These are phyloP conservation scores for Fraxinus sp. DNA, from an alignment of 305 asterid species.

Conservation along the genomic window DNA sequence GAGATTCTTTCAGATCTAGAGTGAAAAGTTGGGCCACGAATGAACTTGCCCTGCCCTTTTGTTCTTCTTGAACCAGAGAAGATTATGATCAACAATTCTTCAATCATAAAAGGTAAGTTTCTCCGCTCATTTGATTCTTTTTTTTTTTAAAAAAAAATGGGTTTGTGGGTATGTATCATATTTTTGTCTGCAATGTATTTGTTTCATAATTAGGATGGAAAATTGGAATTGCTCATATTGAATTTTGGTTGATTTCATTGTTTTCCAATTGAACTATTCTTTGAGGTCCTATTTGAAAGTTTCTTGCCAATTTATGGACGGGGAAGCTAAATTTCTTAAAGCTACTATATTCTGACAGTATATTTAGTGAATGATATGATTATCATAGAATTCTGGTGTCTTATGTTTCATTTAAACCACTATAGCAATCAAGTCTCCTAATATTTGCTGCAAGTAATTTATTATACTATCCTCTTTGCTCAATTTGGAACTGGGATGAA, in stretches of 20 bases:
- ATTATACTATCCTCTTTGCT: background rate
- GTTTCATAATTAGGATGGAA: background rate
- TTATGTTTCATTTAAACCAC: background rate
- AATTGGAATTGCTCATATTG: conserved; percentile 6
- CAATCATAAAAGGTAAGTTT: conserved; percentile 32
- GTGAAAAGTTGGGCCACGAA: conserved; percentile 40
- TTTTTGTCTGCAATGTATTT: conserved; percentile 14
- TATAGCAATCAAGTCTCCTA: background rate
- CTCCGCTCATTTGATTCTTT: conserved; percentile 16
- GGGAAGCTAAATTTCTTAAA: background rate
- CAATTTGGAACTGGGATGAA: background rate
- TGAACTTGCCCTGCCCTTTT: conserved; percentile 19
- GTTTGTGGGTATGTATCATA: conserved; percentile 17
- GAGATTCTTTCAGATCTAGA: conserved; percentile 89
- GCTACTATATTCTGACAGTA: background rate
- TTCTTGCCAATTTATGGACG: background rate
- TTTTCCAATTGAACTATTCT: background rate
- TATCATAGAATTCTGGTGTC: conserved; percentile 1
- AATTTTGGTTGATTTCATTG: conserved; percentile 19
- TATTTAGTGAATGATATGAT: background rate
- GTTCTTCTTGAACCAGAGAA: conserved; percentile 19
- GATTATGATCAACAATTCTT: conserved; percentile 14
- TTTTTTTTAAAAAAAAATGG: background rate
- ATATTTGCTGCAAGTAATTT: background rate
- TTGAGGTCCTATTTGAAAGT: background rate